Evolutionary conservation across 345 rosid species (phyloP), one percentile per base, ranked within the genome.

Genomic region (Stellera chamaejasme): DNA sequence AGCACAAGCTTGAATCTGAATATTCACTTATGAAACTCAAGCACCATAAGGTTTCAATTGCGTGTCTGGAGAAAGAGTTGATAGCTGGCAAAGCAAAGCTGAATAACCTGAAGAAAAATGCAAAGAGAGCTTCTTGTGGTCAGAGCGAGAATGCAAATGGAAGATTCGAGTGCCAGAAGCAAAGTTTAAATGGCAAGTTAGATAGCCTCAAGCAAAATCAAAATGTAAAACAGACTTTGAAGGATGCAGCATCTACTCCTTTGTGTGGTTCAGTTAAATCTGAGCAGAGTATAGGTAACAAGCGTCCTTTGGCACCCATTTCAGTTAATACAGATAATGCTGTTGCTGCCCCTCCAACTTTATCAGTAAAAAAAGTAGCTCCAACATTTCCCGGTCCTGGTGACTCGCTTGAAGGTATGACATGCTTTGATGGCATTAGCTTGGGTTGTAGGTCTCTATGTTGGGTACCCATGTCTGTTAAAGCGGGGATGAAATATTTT

Each of bases 401-500:
- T 32, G 39, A 32, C 39, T 32, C 39, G 7, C 39, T 32, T 32
- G 39, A 32, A 32, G 39, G 39, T 32, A 32, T 7, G 7, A 3
- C 39, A 32, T 32, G 7, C 39, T 32, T 32, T 32, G 39, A 32
- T 7, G 7, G 39, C 7, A n/a, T n/a, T n/a, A n/a, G 39, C 39
- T 32, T 3, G 39, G 39, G 39, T 3, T 32, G 2, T 32, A 32
- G 39, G 39, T 32, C 5, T 32, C 7, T 32, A 4, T 32, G 39
- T 32, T 32, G 39, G 5, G 57, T 45, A 45, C 14, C n/a, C n/a
- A n/a, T n/a, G n/a, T 11, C 48, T 45, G 48, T 45, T 19, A 11
- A n/a, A 41, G 19, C 41, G 50, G 80, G 75, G 60, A 69, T 70
- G 13, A 27, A 77, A 50, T 75, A 75, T 44, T 72, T 77, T 66